phyloP scores from a whole-genome alignment of 164 flowering plant genomes.

The Liquidambar formosana region DNA sequence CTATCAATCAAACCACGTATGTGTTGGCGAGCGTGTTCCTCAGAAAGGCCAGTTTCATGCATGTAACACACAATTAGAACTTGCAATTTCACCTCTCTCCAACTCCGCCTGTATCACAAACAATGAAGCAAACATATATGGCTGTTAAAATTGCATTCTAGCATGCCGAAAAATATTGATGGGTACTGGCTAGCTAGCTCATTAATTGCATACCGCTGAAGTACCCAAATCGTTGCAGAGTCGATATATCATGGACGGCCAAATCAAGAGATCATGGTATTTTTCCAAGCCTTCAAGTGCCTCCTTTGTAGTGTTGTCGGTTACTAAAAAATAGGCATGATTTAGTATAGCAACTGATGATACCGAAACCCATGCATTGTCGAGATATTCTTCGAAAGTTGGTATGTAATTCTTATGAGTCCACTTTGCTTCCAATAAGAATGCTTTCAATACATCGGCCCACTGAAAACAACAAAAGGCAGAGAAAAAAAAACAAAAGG shows the following conservation, averaged over 20 bases:
- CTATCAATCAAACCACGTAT: conserved; percentile 23
- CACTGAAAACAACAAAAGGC: too few relatives aligned
- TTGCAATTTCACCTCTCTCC: conserved; percentile 36
- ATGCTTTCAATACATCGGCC: conserved; percentile 45
- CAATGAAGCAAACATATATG: background rate
- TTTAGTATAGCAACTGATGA: conserved; percentile 24
- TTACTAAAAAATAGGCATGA: conserved; percentile 31
- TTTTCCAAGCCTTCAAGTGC: conserved; percentile 15
- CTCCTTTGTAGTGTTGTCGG: background rate
- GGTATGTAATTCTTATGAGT: conserved; percentile 24
- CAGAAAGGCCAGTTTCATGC: conserved; percentile 24
- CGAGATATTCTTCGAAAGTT: conserved; percentile 38
- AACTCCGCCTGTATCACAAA: conserved; percentile 27
- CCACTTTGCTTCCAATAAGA: conserved; percentile 49
- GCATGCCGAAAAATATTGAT: too few relatives aligned
- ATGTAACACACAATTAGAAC: conserved; percentile 37
- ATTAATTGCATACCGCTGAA: conserved; percentile 28
- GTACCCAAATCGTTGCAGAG: conserved; percentile 41
- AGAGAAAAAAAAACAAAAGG: too few relatives aligned
- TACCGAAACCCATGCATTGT: conserved; percentile 38
- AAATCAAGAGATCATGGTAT: conserved; percentile 22
- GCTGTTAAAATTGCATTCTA: too few relatives aligned
- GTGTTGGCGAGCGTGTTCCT: conserved; percentile 28
- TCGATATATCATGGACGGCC: conserved; percentile 36
- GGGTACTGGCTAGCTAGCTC: too few relatives aligned